Base-by-base conservation (phyloP, 2,329 filamentous ascomycete genomes). In the Lojkania enalia region DNA sequence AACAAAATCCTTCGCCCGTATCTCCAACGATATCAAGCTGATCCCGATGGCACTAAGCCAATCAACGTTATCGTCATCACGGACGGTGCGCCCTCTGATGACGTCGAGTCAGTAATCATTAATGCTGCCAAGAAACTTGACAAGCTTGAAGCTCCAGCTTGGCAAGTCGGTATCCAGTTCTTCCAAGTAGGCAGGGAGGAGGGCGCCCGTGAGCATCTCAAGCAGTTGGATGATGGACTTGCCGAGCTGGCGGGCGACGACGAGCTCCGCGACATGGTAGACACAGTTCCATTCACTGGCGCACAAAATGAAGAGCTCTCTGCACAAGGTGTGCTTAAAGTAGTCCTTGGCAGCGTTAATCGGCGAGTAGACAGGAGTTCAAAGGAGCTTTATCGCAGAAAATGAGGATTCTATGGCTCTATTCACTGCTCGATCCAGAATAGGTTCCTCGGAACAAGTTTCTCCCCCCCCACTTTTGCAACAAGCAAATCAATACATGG, bases 61-160 rank as follows among this genome's bases (percentile, higher is more conserved):
- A 74, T 96, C 36, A 96, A 96, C 63, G 79, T 97, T 66, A 96
- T 97, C 58, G 85, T 95, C 51, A 87, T 97, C 61, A 97, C 94
- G 0, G 92, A 97, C 65, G 94, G 94, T 4, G 82, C 77, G 30
- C 84, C 94, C 1, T 84, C 78, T 1, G 90, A 96, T 64, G 88
- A 95, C 53, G 83, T 87, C 0, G 87, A 91, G 66, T 77, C 76
- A 5, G 47, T 54, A 13, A 83, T 97, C 36, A 74, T 88, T 30
- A 67, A 71, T 3, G 76, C 81, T 1, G 92, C 90, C 0, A 78
- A 78, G 67, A 84, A 82, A 61, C 80, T 97, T 21, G 86, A 94
- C 60, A 70, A 70, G 39, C 67, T 87, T 5, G 78, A 84, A 6
- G 90, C 90, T 0, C 83, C 86, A 3, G 78, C 84, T 1, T 87